phyloP scores from a whole-genome alignment of 2,329 filamentous ascomycete genomes.

The Beauveria sp. region DNA sequence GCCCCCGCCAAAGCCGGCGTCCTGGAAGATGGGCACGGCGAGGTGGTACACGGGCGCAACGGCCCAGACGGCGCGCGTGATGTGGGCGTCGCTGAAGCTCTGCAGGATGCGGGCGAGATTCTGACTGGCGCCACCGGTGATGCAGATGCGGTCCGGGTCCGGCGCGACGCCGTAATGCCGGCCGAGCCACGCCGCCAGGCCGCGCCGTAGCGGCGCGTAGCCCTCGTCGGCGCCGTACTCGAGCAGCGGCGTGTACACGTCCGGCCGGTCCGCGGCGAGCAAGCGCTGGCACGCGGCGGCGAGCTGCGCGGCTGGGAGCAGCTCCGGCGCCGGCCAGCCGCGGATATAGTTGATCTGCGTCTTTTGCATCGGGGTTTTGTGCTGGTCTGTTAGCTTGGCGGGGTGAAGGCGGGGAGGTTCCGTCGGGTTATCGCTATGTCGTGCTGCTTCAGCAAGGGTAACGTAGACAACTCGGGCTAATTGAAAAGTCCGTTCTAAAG shows the following conservation, averaged over 20 bases:
- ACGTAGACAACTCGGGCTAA: too few species aligned
- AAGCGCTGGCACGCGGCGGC: conserved; percentile 51
- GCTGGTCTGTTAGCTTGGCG: not conserved
- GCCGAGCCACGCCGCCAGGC: conserved; percentile 64
- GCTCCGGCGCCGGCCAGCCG: conserved; percentile 56
- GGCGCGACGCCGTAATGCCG: conserved; percentile 45
- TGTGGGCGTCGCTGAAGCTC: conserved; percentile 71
- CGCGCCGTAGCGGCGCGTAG: conserved; percentile 58
- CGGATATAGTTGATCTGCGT: conserved; percentile 54
- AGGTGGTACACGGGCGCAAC: conserved; percentile 78
- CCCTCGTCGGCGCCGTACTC: conserved; percentile 76
- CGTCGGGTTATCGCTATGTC: not conserved
- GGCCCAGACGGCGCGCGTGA: conserved; percentile 72
- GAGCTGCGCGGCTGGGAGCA: conserved; percentile 60
- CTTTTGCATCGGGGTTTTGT: not conserved
- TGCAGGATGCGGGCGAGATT: conserved; percentile 70
- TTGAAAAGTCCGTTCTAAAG: too few species aligned
- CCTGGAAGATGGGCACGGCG: conserved; percentile 78
- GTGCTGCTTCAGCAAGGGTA: not conserved
- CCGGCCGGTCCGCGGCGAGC: conserved; percentile 46
- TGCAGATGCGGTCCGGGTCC: conserved; percentile 58
- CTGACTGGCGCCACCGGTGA: conserved; percentile 81
- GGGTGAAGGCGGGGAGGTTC: not conserved
- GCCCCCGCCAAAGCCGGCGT: conserved; percentile 59
- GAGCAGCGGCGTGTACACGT: conserved; percentile 55